phyloP scores from a whole-genome alignment of 257 asterid genomes.

The Lantana camara region DNA sequence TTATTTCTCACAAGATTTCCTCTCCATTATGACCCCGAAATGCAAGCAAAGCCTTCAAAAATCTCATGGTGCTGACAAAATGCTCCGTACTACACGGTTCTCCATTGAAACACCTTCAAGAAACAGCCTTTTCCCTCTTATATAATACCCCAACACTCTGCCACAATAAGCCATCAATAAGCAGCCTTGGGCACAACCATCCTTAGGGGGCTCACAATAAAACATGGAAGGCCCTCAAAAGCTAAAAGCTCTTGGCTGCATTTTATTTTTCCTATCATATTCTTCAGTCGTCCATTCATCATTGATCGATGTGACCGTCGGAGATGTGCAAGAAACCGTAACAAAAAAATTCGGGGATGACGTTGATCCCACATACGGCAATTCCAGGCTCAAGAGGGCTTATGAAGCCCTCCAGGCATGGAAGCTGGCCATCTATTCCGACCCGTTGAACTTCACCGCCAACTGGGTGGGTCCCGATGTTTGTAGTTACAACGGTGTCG shows the following conservation, averaged over 20 bases:
- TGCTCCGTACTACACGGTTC: slow-evolving; percentile 33
- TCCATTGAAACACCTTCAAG: slow-evolving; percentile 29
- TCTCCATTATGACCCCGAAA: slow-evolving; percentile 16
- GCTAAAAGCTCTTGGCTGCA: slow-evolving; percentile 58
- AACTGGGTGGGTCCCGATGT: slow-evolving; percentile 81
- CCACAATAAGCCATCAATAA: slow-evolving; percentile 23
- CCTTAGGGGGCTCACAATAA: slow-evolving; percentile 44
- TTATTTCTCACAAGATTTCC: too few relatives aligned
- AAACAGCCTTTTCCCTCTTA: slow-evolving; percentile 36
- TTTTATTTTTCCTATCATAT: slow-evolving; percentile 28
- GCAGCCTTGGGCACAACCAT: slow-evolving; percentile 63
- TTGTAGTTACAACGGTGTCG: slow-evolving; percentile 69
- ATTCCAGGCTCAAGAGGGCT: slow-evolving; percentile 59
- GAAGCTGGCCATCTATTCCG: slow-evolving; percentile 78
- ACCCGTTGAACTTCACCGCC: slow-evolving; percentile 60
- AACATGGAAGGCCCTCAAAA: slow-evolving; percentile 46
- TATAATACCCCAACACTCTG: slow-evolving; percentile 35
- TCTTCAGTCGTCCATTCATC: slow-evolving; percentile 29
- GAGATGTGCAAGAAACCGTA: slow-evolving; percentile 28
- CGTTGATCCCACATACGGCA: slow-evolving; percentile 23
- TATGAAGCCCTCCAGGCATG: slow-evolving; percentile 71
- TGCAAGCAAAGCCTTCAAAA: slow-evolving; percentile 26
- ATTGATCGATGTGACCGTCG: neutral
- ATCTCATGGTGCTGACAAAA: slow-evolving; percentile 34
- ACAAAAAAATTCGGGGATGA: neutral